Evolutionary conservation across 75 land plant species (phyloP).

Genomic region (Pinus taeda): DNA sequence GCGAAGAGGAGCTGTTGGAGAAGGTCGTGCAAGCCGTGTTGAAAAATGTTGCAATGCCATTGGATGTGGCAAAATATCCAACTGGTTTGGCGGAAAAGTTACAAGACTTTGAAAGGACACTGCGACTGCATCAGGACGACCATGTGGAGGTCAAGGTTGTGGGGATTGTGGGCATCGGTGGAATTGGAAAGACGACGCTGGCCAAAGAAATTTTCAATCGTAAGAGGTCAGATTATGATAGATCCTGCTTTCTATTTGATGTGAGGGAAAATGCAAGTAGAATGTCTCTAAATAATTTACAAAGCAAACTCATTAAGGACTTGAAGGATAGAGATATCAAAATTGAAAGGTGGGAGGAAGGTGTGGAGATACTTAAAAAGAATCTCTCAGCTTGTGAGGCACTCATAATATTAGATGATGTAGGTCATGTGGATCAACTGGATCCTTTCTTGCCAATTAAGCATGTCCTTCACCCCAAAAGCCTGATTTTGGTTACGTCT

Average conservation of each 20-base stretch:
- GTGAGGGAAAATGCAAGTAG: neutral
- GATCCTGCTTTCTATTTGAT: neutral
- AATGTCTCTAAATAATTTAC: neutral
- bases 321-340: neutral
- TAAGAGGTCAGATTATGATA: neutral
- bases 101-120: too few relatives aligned
- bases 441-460: neutral
- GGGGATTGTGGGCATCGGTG: neutral
- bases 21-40: neutral
- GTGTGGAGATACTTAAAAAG: neutral
- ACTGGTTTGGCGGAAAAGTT: neutral
- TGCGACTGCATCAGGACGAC: neutral
- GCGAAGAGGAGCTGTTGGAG: neutral
- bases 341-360: neutral
- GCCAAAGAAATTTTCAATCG: constrained; percentile 1
- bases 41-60: neutral
- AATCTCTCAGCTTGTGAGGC: neutral
- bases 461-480: neutral
- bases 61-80: neutral
- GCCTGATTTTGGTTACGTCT: neutral
- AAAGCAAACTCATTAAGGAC: neutral
- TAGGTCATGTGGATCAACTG: neutral
- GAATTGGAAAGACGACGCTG: neutral
- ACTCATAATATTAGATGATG: neutral
- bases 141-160: neutral